Conservation (phyloP, 441 rosid species). For the Erysimum cheiri region DNA sequence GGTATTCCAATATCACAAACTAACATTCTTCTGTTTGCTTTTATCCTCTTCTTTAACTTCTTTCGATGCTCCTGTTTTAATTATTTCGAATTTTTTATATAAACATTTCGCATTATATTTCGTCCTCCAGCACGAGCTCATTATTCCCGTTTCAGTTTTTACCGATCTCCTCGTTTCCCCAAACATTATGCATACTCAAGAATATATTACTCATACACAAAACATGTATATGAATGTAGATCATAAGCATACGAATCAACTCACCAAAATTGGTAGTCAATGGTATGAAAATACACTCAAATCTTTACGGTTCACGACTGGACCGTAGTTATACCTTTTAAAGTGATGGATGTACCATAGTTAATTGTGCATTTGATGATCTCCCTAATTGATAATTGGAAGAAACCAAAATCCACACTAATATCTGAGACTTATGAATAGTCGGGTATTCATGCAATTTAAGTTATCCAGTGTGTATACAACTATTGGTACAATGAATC, state of each 20-base stretch:
- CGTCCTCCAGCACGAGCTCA: conserved; percentile 55
- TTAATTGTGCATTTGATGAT: neutral
- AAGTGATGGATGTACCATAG: neutral
- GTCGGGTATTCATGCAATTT: neutral
- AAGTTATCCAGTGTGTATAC: too few relatives aligned
- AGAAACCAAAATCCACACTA: neutral
- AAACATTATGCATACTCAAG: conserved; percentile 14
- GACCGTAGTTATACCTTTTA: neutral
- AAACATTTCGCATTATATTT: conserved; percentile 13
- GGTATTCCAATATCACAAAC: conserved; percentile 64
- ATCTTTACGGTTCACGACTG: neutral
- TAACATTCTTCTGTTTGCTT: conserved; percentile 52
- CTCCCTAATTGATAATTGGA: neutral
- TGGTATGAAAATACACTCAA: neutral
- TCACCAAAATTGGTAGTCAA: neutral
- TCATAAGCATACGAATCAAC: too few relatives aligned
- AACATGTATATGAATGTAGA: too few relatives aligned
- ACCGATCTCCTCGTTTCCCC: conserved; percentile 12
- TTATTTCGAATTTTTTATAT: neutral
- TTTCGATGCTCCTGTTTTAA: conserved; percentile 53
- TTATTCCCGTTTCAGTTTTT: conserved; percentile 33
- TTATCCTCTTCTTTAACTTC: conserved; percentile 55
- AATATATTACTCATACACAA: conserved; percentile 4
- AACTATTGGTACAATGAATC: neutral
- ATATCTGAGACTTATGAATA: neutral